Conservation (phyloP, 2,329 filamentous ascomycete species). For the Blastomyces percursus region DNA sequence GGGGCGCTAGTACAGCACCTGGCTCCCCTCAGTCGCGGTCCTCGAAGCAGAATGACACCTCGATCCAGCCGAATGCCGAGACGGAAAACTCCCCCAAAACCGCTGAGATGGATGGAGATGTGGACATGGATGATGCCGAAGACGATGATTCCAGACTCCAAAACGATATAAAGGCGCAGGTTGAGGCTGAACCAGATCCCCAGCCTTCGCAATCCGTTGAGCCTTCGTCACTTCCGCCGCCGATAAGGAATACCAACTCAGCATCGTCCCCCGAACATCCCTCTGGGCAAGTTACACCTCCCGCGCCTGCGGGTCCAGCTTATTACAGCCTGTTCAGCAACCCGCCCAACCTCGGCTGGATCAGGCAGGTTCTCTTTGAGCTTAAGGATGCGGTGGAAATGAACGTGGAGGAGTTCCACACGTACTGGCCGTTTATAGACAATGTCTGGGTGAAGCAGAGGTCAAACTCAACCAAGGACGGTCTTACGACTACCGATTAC, state of each 20-base stretch:
- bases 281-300: neutral
- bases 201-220: neutral
- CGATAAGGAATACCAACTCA: neutral
- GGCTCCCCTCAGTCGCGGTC: neutral
- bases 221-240: neutral
- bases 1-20: neutral
- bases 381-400: conserved; percentile 38
- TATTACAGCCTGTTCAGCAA: conserved; percentile 29
- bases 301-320: conserved; percentile 7
- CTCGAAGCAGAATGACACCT: neutral
- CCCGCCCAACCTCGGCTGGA: conserved; percentile 34
- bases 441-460: conserved; percentile 42
- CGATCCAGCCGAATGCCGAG: neutral
- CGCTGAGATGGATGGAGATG: neutral
- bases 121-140: conserved; percentile 2
- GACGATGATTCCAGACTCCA: conserved; percentile 15
- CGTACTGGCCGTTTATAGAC: conserved; percentile 40
- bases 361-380: conserved; percentile 36
- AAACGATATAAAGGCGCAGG: conserved; percentile 14
- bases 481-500: conserved; percentile 35
- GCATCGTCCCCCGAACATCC: neutral
- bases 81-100: neutral
- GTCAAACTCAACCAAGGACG: conserved; percentile 32
- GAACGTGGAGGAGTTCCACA: conserved; percentile 36
- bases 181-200: conserved; percentile 10